Evolutionary conservation across 805 yeast genomes (phyloP), one percentile per base, ranked within the genome.

Genomic region (Wickerhamiella domercqiae): DNA sequence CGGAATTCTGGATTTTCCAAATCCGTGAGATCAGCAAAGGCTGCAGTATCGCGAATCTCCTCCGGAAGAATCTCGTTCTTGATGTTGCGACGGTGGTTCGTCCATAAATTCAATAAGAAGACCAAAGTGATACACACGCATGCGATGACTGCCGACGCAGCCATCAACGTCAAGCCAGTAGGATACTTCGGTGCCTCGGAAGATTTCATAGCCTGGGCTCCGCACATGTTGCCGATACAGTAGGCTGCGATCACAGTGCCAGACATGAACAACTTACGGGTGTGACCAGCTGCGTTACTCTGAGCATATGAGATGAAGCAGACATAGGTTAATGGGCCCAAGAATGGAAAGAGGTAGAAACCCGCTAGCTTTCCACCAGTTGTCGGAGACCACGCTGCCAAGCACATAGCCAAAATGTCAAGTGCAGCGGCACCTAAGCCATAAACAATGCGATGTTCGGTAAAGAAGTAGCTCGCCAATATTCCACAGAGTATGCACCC

Each of bases 131-230:
- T 18, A 7, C 32, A 26, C 63, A 54, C 44, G 65, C 63, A 38
- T 7, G 40, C 47, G 1, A 63, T 65, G 29, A 64, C 57, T 35
- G 69, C 68, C 3, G 75, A 64, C 60, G 41, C 78, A 56, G 46
- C 75, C 72, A 37, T 70, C 62, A 56, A 73, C 62, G 21, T 74
- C 67, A 31, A 78, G 66, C 47, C 75, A 62, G 66, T 72, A 61
- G 34, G 56, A 48, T 77, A 79, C 29, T 55, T 50, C 5, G 84
- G 84, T n/a, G 71, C 74, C 40, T 76, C 70, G 4, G 55, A 46
- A 0, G 67, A 55, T 41, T 61, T 64, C 59, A 79, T 79, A 15
- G 78, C 65, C 55, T 76, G 73, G 7, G 77, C 75, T 3, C 78
- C 78, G 35, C 63, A 55, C 34, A 69, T 54, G 48, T 71, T 73